Base-by-base conservation (phyloP, 345 rosid species). In the Ceriops decandra region DNA sequence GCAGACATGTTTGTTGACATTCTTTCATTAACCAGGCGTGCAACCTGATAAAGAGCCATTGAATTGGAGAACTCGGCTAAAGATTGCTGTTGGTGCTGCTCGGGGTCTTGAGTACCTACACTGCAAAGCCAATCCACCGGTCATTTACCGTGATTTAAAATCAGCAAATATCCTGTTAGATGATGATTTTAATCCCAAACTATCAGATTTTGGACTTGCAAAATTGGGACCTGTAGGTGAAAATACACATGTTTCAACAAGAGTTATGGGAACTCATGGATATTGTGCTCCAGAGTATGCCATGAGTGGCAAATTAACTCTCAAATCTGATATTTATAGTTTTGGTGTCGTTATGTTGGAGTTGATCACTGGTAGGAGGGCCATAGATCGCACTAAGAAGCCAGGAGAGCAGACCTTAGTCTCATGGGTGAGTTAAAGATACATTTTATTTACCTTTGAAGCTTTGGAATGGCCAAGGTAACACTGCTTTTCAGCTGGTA, bases 201-300 rank as follows among this genome's bases (percentile, higher is more conserved):
- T 93, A 63, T 91, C 97, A 1, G 98, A 93, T 77, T 93, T 93
- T 58, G 97, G 98, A 65, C 84, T 93, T 21, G 98, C 98, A 2
- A 93, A 93, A 81, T 68, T 93, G 80, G 98, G 98, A 32, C 98
- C 98, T 21, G 96, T 93, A 47, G 98, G 97, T 58, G 96, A 89
- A 64, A 87, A 90, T n/a, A 93, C 98, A 19, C 98, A 93, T 74
- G 98, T 93, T 60, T 93, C 98, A 1, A 90, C 98, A 5, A 82
- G 98, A 53, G 98, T 93, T 64, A 95, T 95, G 98, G 99, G 99
- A 74, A 95, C 99, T 21, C 90, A 91, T 47, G 99, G 99, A 13
- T 95, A 95, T 68, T 95, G 99, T 69, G 99, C 99, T 27, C 99
- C 99, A 0, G 99, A 95, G 73, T 95, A 95, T 28, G 97, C 97